Conservation (phyloP, 208 protist species). For the Hexamita inflata region DNA sequence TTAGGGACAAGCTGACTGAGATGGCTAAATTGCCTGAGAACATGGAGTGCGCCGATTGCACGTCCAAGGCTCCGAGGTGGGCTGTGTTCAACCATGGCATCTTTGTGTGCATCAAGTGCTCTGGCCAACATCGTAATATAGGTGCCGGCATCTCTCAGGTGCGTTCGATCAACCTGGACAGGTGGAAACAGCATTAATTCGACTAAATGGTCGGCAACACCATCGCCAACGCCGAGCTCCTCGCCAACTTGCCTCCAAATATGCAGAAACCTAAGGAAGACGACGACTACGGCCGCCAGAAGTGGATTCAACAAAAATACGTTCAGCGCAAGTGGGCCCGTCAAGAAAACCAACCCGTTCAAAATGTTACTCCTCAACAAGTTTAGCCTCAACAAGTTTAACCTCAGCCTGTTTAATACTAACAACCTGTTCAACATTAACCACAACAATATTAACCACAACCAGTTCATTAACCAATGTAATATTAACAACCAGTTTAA, state of each 20-base stretch:
- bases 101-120: slow-evolving; percentile 29
- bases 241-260: background rate
- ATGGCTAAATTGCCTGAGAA: background rate
- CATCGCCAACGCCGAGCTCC: background rate
- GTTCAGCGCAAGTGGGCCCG: background rate
- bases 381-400: too few species aligned
- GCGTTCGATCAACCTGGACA: slow-evolving; percentile 5
- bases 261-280: slow-evolving; percentile 13
- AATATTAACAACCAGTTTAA: too few species aligned
- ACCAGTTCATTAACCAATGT: too few species aligned
- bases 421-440: too few species aligned
- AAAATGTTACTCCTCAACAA: too few species aligned
- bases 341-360: background rate
- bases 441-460: too few species aligned
- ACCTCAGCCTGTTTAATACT: too few species aligned
- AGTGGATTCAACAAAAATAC: slow-evolving; percentile 17
- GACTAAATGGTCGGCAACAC: background rate
- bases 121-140: slow-evolving; percentile 2
- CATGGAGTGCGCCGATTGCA: slow-evolving; percentile 21
- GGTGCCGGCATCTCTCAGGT: slow-evolving; percentile 6
- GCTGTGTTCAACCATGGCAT: slow-evolving; percentile 23
- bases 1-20: background rate
- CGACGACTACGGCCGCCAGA: background rate
- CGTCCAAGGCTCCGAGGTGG: background rate
- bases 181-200: slow-evolving; percentile 7